These are phyloP conservation scores for Phytophthora gonapodyides DNA, from an alignment of 352 stramenopile genomes.

Conservation along the genomic window DNA sequence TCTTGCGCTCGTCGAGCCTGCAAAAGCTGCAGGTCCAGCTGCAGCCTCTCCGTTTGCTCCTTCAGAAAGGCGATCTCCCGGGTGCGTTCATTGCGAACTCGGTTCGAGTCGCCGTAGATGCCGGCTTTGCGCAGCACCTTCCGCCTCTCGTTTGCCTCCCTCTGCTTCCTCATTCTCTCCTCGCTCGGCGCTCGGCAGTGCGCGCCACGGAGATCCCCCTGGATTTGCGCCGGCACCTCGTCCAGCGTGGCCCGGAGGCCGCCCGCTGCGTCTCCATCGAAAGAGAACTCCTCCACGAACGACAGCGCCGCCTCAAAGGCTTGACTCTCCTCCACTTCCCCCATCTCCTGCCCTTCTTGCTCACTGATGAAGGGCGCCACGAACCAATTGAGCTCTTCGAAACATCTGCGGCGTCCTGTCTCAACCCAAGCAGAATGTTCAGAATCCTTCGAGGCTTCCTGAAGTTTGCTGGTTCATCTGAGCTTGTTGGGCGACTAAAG, in stretches of 20 bases:
- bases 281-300: slow-evolving; percentile 30
- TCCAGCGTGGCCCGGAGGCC: not conserved
- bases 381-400: too few relatives aligned
- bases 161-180: slow-evolving; percentile 6
- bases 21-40: slow-evolving; percentile 49
- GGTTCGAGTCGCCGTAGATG: slow-evolving; percentile 30
- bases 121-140: slow-evolving; percentile 31
- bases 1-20: slow-evolving; percentile 4
- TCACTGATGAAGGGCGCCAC: too few relatives aligned
- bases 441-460: too few relatives aligned
- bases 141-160: slow-evolving; percentile 28
- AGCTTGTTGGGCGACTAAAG: slow-evolving; percentile 10
- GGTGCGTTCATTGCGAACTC: slow-evolving; percentile 39
- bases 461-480: too few relatives aligned
- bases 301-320: slow-evolving; percentile 24
- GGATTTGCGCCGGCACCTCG: slow-evolving; percentile 1
- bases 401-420: too few relatives aligned
- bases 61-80: slow-evolving; percentile 63
- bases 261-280: slow-evolving; percentile 4
- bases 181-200: not conserved
- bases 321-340: slow-evolving; percentile 12
- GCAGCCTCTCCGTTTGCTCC: slow-evolving; percentile 53
- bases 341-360: too few relatives aligned
- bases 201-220: not conserved
- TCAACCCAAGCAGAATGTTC: too few relatives aligned